Evolutionary conservation across 1,284 basidiomycete genomes (phyloP).

Genomic region (Trichosporon sp.): DNA sequence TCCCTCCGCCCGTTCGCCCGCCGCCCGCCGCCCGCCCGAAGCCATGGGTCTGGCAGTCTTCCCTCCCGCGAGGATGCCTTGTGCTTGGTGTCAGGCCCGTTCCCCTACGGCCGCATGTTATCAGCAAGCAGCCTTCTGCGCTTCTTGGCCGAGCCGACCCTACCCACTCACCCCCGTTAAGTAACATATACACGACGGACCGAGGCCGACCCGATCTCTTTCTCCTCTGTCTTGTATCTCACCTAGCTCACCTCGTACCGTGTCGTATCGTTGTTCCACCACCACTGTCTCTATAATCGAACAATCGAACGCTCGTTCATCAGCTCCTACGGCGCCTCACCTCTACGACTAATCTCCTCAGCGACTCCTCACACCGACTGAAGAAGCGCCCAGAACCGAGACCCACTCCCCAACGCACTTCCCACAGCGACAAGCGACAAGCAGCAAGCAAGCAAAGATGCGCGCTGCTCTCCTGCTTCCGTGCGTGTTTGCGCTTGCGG

Average conservation of each 20-base stretch:
- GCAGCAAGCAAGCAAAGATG: conserved; percentile 11
- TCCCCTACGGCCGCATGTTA: not conserved
- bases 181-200: not conserved
- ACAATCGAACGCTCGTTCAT: not conserved
- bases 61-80: too few species aligned
- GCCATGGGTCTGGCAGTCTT: not conserved
- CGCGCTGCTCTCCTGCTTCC: conserved; percentile 11
- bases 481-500: conserved; percentile 4
- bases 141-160: not conserved
- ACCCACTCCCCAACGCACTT: not conserved
- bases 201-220: not conserved
- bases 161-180: not conserved
- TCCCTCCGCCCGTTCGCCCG: too few species aligned
- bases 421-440: not conserved
- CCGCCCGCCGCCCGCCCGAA: not conserved
- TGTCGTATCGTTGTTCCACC: not conserved
- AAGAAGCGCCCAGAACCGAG: not conserved
- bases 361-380: not conserved
- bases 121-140: not conserved
- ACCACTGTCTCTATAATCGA: not conserved
- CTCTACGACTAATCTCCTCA: not conserved
- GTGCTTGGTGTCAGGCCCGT: not conserved
- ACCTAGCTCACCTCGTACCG: too few species aligned
- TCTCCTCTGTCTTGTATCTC: too few species aligned
- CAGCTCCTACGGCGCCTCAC: too few species aligned